A percentile compares a stretch with the other conserved stretches of the same genome.
Evolutionary conservation across 2,329 filamentous ascomycete species (phyloP).

Genomic region (Neoarthrinium moseri): DNA sequence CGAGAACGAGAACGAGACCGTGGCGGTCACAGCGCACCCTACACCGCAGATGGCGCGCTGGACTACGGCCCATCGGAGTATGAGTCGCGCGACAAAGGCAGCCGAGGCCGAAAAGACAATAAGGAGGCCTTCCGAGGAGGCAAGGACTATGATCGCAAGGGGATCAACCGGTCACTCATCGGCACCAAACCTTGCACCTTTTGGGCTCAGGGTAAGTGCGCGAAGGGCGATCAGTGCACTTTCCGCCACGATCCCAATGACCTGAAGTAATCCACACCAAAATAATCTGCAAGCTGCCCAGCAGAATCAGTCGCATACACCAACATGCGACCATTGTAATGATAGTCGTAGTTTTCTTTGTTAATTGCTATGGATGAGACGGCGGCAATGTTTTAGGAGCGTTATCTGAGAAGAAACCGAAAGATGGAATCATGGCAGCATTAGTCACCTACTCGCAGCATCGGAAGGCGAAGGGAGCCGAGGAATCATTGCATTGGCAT

Average conservation of each 20-base stretch:
- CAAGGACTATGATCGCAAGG: conserved; percentile 32
- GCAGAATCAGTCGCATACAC: no score
- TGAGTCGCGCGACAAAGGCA: conserved; percentile 20
- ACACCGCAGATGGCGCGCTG: conserved; percentile 4
- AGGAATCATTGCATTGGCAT: no score
- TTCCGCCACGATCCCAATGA: conserved; percentile 61
- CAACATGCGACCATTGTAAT: no score
- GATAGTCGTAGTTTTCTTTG: no score
- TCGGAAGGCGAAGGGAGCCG: no score
- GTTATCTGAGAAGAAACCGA: no score
- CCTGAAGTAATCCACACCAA: no score
- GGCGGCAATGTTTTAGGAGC: no score
- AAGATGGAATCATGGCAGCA: no score
- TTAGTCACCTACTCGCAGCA: no score
- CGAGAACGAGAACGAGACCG: conserved; percentile 6
- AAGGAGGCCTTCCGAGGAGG: conserved; percentile 18
- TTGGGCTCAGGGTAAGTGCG: conserved; percentile 69
- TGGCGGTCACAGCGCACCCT: conserved; percentile 25
- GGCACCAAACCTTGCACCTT: conserved; percentile 70
- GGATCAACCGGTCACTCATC: conserved; percentile 56
- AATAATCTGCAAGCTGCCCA: no score
- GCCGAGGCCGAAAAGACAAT: conserved; percentile 35
- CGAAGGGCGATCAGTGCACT: conserved; percentile 71
- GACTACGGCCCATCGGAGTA: conserved; percentile 12
- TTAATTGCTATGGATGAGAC: no score